Percentiles rank a stretch among this genome's conserved stretches.
These are phyloP conservation scores for Ophioceras dolichostomum DNA, from an alignment of 2,329 filamentous ascomycete genomes.

Conservation along the genomic window DNA sequence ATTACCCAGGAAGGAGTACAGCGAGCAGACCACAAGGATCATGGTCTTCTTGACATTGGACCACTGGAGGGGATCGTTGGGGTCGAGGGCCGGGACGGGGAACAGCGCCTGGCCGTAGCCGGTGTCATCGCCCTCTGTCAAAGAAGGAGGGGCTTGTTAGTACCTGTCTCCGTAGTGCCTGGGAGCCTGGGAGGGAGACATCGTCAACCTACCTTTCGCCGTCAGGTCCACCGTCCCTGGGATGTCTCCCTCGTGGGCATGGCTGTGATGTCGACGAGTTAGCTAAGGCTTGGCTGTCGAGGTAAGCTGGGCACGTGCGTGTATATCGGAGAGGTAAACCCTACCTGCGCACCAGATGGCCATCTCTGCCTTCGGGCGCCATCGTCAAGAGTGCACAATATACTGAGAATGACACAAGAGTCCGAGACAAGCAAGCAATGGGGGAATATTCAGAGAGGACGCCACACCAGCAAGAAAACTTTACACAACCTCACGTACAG, in stretches of 20 bases:
- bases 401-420: neutral
- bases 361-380: neutral
- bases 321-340: neutral
- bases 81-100: slow-evolving; percentile 47
- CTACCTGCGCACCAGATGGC: slow-evolving; percentile 1
- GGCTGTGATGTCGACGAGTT: slow-evolving; percentile 8
- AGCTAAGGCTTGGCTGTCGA: too few relatives aligned
- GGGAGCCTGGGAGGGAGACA: too few relatives aligned
- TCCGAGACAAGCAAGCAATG: neutral
- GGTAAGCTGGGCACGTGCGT: too few relatives aligned
- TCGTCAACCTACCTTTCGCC: too few relatives aligned
- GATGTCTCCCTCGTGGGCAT: slow-evolving; percentile 13
- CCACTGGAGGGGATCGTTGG: slow-evolving; percentile 50
- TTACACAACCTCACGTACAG: too few relatives aligned
- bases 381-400: neutral
- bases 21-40: slow-evolving; percentile 39
- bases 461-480: neutral
- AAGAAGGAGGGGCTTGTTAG: neutral
- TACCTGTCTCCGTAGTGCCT: too few relatives aligned
- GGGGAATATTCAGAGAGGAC: neutral
- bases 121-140: slow-evolving; percentile 42
- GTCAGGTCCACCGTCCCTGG: slow-evolving; percentile 15
- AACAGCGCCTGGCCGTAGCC: slow-evolving; percentile 48
- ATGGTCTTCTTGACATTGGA: slow-evolving; percentile 39
- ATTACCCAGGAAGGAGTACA: slow-evolving; percentile 48